These are phyloP conservation scores for Penicillium dipodomyicola DNA, from an alignment of 495 filamentous ascomycete species.

Conservation along the genomic window DNA sequence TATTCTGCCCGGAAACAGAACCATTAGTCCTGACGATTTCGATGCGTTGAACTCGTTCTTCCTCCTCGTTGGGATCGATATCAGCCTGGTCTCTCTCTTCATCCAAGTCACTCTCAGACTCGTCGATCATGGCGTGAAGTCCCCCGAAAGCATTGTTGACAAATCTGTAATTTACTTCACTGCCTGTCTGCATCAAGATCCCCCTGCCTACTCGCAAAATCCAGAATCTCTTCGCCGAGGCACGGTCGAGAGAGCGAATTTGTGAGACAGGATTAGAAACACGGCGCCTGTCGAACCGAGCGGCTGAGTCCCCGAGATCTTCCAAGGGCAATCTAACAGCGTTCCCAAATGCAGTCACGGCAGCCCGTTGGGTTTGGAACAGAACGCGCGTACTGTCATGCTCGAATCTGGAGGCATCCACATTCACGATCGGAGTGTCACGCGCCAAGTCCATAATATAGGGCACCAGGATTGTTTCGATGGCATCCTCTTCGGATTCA, in stretches of 20 bases:
- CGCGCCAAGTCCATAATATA: conserved; percentile 54
- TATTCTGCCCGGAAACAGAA: neutral
- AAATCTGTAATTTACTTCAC: conserved; percentile 55
- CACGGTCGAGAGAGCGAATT: conserved; percentile 35
- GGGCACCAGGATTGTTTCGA: conserved; percentile 57
- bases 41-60: conserved; percentile 38
- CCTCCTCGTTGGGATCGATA: conserved; percentile 41
- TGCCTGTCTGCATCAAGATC: conserved; percentile 59
- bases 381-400: conserved; percentile 50
- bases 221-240: conserved; percentile 56
- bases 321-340: conserved; percentile 52
- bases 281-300: conserved; percentile 30
- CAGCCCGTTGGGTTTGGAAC: conserved; percentile 54
- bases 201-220: conserved; percentile 59
- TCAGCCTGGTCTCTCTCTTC: conserved; percentile 46
- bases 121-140: conserved; percentile 38
- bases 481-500: conserved; percentile 47
- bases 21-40: conserved; percentile 20
- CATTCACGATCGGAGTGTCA: conserved; percentile 49
- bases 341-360: conserved; percentile 56
- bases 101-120: conserved; percentile 37
- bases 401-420: conserved; percentile 61
- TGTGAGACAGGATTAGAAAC: conserved; percentile 23
- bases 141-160: conserved; percentile 66
- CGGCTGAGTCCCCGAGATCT: conserved; percentile 38